phyloP scores from a whole-genome alignment of 192 early-diverging fungal species.

The Coemansia sp. region DNA sequence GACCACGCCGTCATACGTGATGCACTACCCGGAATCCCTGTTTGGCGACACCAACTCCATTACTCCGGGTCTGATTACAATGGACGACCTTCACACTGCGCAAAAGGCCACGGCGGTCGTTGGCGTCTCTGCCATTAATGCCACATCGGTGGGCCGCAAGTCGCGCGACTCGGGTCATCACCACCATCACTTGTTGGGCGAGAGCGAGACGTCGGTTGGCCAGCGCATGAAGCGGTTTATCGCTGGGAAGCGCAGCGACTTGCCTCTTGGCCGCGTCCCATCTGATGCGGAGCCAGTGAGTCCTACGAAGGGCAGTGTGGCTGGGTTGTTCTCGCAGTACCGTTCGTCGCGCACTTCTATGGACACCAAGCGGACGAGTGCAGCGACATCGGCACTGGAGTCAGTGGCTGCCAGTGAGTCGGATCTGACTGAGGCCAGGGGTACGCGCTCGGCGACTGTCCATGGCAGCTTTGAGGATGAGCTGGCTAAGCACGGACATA shows the following conservation, averaged over 20 bases:
- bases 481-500: constrained; percentile 10
- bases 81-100: constrained; percentile 50
- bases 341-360: constrained; percentile 34
- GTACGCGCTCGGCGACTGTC: constrained; percentile 22
- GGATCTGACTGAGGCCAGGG: constrained; percentile 34
- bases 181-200: constrained; percentile 8
- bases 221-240: constrained; percentile 55
- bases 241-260: constrained; percentile 35
- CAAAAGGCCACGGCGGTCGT: constrained; percentile 52
- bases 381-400: constrained; percentile 29
- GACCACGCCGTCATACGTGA: constrained; percentile 47
- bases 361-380: constrained; percentile 41
- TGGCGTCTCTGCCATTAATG: constrained; percentile 45
- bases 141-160: constrained; percentile 36
- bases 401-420: constrained; percentile 21
- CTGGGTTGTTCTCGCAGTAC: constrained; percentile 25
- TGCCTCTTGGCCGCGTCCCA: constrained; percentile 11
- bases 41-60: constrained; percentile 46
- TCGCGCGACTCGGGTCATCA: constrained; percentile 44
- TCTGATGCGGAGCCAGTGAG: constrained; percentile 15
- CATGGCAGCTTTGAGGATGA: constrained; percentile 22
- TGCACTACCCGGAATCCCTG: constrained; percentile 53
- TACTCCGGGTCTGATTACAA: constrained; percentile 40
- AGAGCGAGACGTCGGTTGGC: constrained; percentile 32
- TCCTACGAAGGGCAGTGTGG: constrained; percentile 8